phyloP scores from a whole-genome alignment of 1,284 basidiomycete species.

The Anthracocystis panici-leucophaei region DNA sequence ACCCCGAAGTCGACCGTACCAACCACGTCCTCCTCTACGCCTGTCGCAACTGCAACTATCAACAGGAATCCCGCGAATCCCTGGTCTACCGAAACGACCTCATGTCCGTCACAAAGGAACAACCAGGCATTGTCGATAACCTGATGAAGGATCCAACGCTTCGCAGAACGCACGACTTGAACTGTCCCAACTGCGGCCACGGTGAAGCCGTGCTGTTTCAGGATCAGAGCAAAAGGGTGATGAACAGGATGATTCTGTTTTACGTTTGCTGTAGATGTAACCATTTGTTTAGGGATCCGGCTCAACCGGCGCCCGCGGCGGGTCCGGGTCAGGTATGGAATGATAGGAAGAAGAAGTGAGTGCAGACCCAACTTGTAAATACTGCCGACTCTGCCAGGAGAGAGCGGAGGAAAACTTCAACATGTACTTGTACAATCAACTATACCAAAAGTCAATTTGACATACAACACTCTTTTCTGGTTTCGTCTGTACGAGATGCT shows the following conservation, averaged over 20 bases:
- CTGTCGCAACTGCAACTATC: conserved; percentile 90
- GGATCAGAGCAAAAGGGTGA: conserved; percentile 66
- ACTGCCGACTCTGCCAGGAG: no score
- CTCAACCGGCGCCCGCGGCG: conserved; percentile 27
- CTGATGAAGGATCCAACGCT: conserved; percentile 91
- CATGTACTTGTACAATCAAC: no score
- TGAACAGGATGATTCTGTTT: conserved; percentile 68
- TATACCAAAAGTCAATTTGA: no score
- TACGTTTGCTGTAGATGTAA: conserved; percentile 67
- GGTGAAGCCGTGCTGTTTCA: conserved; percentile 66
- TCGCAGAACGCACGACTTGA: conserved; percentile 62
- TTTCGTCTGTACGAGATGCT: no score
- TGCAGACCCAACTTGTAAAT: background rate
- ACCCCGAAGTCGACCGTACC: conserved; percentile 83
- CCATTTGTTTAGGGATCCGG: conserved; percentile 60
- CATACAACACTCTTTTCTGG: no score
- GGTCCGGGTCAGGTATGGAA: conserved; percentile 54
- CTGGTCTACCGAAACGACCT: conserved; percentile 94
- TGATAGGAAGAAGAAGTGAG: conserved; percentile 52
- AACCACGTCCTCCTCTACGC: conserved; percentile 89
- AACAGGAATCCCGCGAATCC: conserved; percentile 86
- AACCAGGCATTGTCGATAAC: conserved; percentile 91
- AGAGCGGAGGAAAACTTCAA: background rate
- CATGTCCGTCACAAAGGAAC: conserved; percentile 89
- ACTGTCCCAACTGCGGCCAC: conserved; percentile 64